Conservation (phyloP, 768 basidiomycete species). For the Melanogaster broomeanus region DNA sequence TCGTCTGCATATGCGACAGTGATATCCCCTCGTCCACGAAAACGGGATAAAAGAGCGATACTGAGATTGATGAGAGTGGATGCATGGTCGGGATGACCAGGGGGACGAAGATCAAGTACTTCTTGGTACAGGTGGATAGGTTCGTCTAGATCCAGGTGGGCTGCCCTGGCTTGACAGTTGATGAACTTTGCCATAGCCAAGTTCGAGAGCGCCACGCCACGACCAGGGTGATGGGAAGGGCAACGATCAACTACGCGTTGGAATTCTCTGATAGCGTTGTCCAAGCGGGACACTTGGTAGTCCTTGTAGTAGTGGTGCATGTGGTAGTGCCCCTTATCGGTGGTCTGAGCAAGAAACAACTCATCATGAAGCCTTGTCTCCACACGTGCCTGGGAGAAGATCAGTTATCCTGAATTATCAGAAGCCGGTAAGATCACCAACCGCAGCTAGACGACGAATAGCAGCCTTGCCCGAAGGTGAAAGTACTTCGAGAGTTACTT, state of each 20-base stretch:
- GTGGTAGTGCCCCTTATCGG: neutral
- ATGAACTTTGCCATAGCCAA: slow-evolving; percentile 2
- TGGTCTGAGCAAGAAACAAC: neutral
- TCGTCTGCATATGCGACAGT: slow-evolving; percentile 9
- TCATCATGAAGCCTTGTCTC: no score
- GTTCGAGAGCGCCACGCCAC: slow-evolving; percentile 8
- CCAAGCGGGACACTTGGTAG: slow-evolving; percentile 7
- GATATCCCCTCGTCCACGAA: neutral
- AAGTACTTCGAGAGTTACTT: neutral
- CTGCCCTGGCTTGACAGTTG: neutral
- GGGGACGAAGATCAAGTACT: neutral
- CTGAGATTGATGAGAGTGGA: neutral
- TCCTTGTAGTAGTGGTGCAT: neutral
- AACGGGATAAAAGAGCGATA: slow-evolving; percentile 8
- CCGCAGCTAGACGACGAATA: no score
- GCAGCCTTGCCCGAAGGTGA: no score
- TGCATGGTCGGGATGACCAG: slow-evolving; percentile 1
- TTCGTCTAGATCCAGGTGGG: neutral
- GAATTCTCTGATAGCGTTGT: slow-evolving; percentile 18
- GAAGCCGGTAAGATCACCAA: no score
- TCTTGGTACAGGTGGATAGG: slow-evolving; percentile 3
- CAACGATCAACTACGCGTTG: slow-evolving; percentile 11
- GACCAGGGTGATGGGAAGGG: slow-evolving; percentile 13
- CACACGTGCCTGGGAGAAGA: neutral
- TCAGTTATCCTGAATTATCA: neutral